Base-by-base conservation (phyloP, 2,329 filamentous ascomycete genomes). In the Sphaerulina musiva region DNA sequence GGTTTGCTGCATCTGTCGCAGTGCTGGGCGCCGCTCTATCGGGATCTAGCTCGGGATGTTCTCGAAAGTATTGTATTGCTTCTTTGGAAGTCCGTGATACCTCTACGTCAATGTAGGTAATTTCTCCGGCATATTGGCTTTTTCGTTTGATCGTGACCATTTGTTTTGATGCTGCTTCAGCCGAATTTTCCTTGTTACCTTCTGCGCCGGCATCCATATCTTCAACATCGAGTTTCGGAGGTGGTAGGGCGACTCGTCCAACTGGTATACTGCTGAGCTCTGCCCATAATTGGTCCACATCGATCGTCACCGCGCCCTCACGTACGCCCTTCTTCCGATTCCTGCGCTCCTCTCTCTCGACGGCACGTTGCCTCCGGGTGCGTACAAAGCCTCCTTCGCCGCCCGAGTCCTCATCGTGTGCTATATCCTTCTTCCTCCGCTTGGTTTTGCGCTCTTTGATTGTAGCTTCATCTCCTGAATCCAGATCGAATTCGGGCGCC, bases 61-160 rank as follows among this genome's bases (percentile, higher is more conserved):
- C 62, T 43, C 60, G 58, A 32, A 82, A 69, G 60, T 78, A 82
- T 9, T 76, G 71, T 56, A 75, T 75, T 8, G 79, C 80, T 65
- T 81, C 80, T 26, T 78, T 78, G 1, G 78, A 81, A 45, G 74
- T 70, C 57, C 74, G 77, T 9, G 73, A 73, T 2, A 82, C 78
- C 3, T 71, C 66, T 61, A 80, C 80, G 54, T 78, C 74, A 55
- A 80, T 75, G 3, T 76, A 78, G 53, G 77, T 77, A 46, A 74
- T 71, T 62, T 80, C 76, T 44, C 79, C 79, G 1, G 79, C 79
- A 61, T 80, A 82, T 50, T 77, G 76, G 66, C 80, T 80, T n/a
- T 73, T 79, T 29, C 78, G 74, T 59, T 76, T 79, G 61, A 82
- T 81, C 40, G 74, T 78, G 54, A 82, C 73, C 61, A 74, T 74